phyloP scores from a whole-genome alignment of 1,139 yeast species.

The Taphrina populina region DNA sequence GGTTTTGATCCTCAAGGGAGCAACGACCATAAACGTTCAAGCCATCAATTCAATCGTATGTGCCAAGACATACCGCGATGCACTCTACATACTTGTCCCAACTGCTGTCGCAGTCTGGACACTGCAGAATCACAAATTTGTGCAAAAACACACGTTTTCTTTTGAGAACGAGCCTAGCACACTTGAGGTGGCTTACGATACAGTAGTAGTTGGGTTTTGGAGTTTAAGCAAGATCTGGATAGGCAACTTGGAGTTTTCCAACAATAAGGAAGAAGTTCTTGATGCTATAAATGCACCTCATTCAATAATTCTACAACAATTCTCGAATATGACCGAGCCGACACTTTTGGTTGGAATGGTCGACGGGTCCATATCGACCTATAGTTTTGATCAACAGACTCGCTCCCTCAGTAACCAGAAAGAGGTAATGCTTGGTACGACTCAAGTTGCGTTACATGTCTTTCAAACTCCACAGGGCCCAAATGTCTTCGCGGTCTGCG shows the following conservation, averaged over 20 bases:
- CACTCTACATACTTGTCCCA: constrained; percentile 7
- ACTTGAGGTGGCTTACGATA: neutral
- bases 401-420: constrained; percentile 34
- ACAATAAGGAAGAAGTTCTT: neutral
- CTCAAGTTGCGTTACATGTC: constrained; percentile 37
- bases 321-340: constrained; percentile 34
- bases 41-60: neutral
- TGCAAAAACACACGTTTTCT: neutral
- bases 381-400: constrained; percentile 12
- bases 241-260: constrained; percentile 1
- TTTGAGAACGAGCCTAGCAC: constrained; percentile 21
- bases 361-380: constrained; percentile 38
- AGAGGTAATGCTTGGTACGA: constrained; percentile 37
- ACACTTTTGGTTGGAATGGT: constrained; percentile 38
- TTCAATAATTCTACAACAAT: constrained; percentile 34
- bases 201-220: constrained; percentile 30
- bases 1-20: neutral
- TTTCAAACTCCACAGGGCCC: constrained; percentile 28
- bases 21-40: neutral
- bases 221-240: constrained; percentile 10
- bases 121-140: neutral
- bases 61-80: constrained; percentile 1
- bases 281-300: constrained; percentile 34
- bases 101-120: constrained; percentile 10
- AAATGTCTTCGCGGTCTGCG: constrained; percentile 37